Conservation (phyloP, 176 grass and related monocot species). For the Eleusine coracana region DNA sequence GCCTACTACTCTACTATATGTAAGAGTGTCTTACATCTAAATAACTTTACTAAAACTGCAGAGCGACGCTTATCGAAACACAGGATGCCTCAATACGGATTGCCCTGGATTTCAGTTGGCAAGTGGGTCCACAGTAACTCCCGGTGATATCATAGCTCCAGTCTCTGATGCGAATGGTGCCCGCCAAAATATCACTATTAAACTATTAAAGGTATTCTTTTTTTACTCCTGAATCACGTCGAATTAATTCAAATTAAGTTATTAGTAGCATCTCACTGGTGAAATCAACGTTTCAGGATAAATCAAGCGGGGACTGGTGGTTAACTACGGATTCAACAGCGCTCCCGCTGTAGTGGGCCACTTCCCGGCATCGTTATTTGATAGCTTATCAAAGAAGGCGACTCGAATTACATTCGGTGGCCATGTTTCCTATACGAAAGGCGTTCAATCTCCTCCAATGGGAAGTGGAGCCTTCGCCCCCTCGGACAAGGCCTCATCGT, state of each 20-base stretch:
- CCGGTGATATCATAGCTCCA: not conserved
- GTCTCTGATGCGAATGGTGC: not conserved
- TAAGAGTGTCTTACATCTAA: not conserved
- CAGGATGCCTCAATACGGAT: conserved; percentile 1
- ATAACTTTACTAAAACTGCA: not conserved
- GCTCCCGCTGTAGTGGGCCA: not conserved
- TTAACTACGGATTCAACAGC: not conserved
- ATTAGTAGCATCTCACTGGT: not conserved
- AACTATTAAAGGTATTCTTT: not conserved
- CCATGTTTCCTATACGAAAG: not conserved
- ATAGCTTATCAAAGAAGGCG: not conserved
- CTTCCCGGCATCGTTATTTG: conserved; percentile 14
- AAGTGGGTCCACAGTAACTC: not conserved
- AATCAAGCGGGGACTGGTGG: conserved; percentile 15
- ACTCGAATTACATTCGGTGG: not conserved
- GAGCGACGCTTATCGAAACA: not conserved
- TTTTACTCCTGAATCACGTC: not conserved
- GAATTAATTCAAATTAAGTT: not conserved
- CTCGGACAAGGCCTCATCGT: not conserved
- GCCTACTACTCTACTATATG: not conserved
- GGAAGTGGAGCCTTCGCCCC: not conserved
- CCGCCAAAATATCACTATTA: not conserved
- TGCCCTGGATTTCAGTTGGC: conserved; percentile 15
- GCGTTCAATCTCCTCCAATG: not conserved
- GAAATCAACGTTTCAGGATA: not conserved